Evolutionary conservation across 2,329 filamentous ascomycete genomes (phyloP), one percentile per base, ranked within the genome.

Genomic region (Talaromyces sp.): DNA sequence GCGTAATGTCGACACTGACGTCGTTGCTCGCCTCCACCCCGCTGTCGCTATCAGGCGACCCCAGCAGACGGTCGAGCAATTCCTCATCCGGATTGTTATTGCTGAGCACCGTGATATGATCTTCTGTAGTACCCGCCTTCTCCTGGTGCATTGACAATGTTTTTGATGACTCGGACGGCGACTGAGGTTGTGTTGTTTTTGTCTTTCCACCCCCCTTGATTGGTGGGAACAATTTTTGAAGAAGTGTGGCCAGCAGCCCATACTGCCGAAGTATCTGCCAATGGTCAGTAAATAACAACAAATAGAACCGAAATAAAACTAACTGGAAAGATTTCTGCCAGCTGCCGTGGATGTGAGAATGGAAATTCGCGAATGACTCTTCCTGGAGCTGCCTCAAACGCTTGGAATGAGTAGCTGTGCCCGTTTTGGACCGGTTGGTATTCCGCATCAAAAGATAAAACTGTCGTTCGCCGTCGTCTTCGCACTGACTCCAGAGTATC

Each of bases 21-120:
- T 70, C 65, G 11, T 27, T 26, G 32, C 55, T 50, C 12, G 12
- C 24, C 19, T 9, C 24, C 19, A 61, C 41, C 1, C 55, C 46
- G 29, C 54, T 38, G 17, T 43, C 54, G 7, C 51, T 41, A 46
- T 56, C 53, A 32, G 29, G 38, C 2, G 65, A 64, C 29, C 29
- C 41, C 26, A 78, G 77, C 19, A 93, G 79, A 12, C 79, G 80
- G 21, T 80, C 75, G 61, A 86, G 83, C 68, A 89, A 88, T 0
- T 79, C 77, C 17, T 75, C 68, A 21, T 70, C 72, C 3, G 71
- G 67, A 43, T 76, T 71, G 27, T 73, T 68, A 57, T 83, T 76
- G 64, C 83, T 77, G 41, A 75, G 57, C 1, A 67, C 62, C 17
- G 67, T 68, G 26, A 68, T 46, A 8, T 63, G 65, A 54, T 67